Evolutionary conservation across 2,329 filamentous ascomycete species (phyloP).

Genomic region (Ophiostoma piceae): DNA sequence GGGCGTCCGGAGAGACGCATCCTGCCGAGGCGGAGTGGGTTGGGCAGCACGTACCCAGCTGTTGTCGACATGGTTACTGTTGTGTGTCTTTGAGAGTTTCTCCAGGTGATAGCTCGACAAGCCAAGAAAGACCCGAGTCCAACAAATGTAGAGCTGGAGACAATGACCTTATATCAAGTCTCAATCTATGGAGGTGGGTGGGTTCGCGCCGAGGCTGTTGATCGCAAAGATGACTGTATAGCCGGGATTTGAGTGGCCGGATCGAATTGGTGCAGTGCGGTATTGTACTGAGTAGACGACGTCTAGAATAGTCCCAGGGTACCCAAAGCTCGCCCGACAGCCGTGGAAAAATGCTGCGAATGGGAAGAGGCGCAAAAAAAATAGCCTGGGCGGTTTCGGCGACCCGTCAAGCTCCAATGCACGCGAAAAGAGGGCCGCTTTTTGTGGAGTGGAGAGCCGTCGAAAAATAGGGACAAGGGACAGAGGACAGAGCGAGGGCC

Average conservation of each 20-base stretch:
- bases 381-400: slow-evolving; percentile 20
- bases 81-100: background rate
- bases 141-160: background rate
- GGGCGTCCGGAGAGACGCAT: background rate
- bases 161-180: background rate
- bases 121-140: background rate
- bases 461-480: background rate
- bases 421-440: slow-evolving; percentile 13
- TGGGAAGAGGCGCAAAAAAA: slow-evolving; percentile 16
- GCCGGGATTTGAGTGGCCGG: background rate
- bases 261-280: background rate
- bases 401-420: slow-evolving; percentile 10
- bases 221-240: background rate
- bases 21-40: slow-evolving; percentile 7
- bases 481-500: background rate
- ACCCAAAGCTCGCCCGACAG: slow-evolving; percentile 1
- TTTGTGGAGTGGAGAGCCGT: slow-evolving; percentile 19
- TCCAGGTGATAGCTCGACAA: background rate
- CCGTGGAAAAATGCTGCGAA: slow-evolving; percentile 8
- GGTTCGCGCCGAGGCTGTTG: slow-evolving; percentile 1
- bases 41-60: slow-evolving; percentile 23
- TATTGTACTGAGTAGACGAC: background rate
- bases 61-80: slow-evolving; percentile 27
- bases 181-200: background rate
- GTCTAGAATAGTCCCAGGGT: background rate